phyloP scores from a whole-genome alignment of 2,329 filamentous ascomycete species.

The Exophiala aquamarina region DNA sequence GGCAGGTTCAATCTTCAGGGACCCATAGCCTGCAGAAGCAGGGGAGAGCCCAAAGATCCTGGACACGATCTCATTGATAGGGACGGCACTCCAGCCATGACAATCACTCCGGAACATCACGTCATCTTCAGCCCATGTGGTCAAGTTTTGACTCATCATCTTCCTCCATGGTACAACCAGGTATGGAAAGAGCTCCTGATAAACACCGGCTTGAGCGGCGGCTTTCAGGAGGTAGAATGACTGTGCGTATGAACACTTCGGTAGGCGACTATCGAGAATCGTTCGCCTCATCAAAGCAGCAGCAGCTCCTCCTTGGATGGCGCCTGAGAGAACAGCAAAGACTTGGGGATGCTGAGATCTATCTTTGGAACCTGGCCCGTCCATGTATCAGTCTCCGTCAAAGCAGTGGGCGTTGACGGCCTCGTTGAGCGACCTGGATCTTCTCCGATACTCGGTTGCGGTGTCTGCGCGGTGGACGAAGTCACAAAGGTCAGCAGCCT shows the following conservation, averaged over 20 bases:
- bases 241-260: not conserved
- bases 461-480: constrained; percentile 36
- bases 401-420: constrained; percentile 33
- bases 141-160: constrained; percentile 1
- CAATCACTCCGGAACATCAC: constrained; percentile 1
- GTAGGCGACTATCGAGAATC: not conserved
- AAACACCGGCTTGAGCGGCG: not conserved
- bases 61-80: constrained; percentile 1
- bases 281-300: not conserved
- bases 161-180: not conserved
- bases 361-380: constrained; percentile 26
- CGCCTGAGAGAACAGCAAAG: constrained; percentile 28
- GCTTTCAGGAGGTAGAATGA: constrained; percentile 1
- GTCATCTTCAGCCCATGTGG: constrained; percentile 1
- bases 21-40: not conserved
- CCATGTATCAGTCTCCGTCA: constrained; percentile 33
- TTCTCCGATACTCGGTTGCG: constrained; percentile 30
- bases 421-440: constrained; percentile 22
- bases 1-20: not conserved
- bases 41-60: not conserved
- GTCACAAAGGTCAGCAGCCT: constrained; percentile 34
- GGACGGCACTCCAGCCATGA: not conserved
- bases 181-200: not conserved
- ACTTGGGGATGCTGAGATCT: constrained; percentile 35
- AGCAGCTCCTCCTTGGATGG: not conserved